Evolutionary conservation across 148 eudicot species (phyloP).

Genomic region (Suaeda aralocaspica): DNA sequence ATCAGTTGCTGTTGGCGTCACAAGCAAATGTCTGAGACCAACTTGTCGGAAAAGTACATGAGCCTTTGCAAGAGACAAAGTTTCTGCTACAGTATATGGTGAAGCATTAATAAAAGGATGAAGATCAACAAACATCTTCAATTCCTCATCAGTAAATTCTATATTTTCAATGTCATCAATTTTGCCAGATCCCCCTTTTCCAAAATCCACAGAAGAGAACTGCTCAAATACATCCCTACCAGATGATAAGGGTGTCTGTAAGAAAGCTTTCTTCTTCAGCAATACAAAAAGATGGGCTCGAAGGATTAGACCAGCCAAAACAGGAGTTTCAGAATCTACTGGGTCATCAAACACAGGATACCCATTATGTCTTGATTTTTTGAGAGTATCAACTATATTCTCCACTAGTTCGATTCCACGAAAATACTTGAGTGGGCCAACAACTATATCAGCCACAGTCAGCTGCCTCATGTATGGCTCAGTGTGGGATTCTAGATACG

Average conservation of each 20-base stretch:
- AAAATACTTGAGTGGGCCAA: slow-evolving; percentile 74
- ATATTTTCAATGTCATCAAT: slow-evolving; percentile 58
- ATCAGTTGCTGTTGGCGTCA: slow-evolving; percentile 56
- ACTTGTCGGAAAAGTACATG: slow-evolving; percentile 80
- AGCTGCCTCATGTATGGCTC: slow-evolving; percentile 98
- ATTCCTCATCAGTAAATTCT: slow-evolving; percentile 60
- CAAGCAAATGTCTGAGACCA: slow-evolving; percentile 87
- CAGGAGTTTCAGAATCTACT: slow-evolving; percentile 45
- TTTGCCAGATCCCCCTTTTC: slow-evolving; percentile 61
- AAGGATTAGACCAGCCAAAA: slow-evolving; percentile 66
- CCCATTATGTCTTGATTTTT: slow-evolving; percentile 66
- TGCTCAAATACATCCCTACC: slow-evolving; percentile 41
- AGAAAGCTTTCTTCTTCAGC: slow-evolving; percentile 69
- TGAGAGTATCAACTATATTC: slow-evolving; percentile 61
- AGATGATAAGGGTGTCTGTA: slow-evolving; percentile 33
- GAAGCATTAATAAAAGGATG: slow-evolving; percentile 83
- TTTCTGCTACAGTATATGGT: slow-evolving; percentile 84
- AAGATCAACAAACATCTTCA: slow-evolving; percentile 91
- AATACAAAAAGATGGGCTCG: slow-evolving; percentile 72
- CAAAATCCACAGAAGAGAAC: slow-evolving; percentile 70
- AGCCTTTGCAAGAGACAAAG: slow-evolving; percentile 95
- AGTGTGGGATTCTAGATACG: slow-evolving; percentile 72
- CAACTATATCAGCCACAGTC: slow-evolving; percentile 67
- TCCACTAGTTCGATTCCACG: slow-evolving; percentile 78
- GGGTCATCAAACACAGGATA: slow-evolving; percentile 86